These are phyloP conservation scores for Anthostomella pinea DNA, from an alignment of 2,329 filamentous ascomycete species.

Conservation along the genomic window DNA sequence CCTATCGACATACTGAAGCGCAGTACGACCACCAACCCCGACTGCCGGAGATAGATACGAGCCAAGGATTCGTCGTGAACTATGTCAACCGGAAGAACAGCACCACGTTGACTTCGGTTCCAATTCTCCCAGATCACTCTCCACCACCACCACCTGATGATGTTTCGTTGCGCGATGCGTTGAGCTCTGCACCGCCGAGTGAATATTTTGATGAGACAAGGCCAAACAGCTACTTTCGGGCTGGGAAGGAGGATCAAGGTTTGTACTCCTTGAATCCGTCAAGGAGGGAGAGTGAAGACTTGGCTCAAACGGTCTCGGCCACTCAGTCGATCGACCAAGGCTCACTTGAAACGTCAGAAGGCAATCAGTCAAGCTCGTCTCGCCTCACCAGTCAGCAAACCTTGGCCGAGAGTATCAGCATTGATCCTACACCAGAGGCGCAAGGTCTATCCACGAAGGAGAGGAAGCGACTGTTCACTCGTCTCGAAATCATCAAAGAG, in stretches of 20 bases:
- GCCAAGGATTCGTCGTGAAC: constrained; percentile 48
- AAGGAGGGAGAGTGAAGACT: constrained; percentile 45
- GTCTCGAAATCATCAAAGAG: constrained; percentile 84
- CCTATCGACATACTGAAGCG: constrained; percentile 26
- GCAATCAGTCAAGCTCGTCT: constrained; percentile 36
- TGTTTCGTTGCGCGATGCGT: constrained; percentile 23
- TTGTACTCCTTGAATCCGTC: constrained; percentile 42
- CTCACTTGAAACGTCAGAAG: constrained; percentile 43
- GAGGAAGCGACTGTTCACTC: constrained; percentile 71
- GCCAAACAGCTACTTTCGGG: constrained; percentile 40
- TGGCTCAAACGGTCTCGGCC: constrained; percentile 40
- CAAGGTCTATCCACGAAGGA: constrained; percentile 49
- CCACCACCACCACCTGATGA: constrained; percentile 47
- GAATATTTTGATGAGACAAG: constrained; percentile 42
- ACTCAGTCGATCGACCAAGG: constrained; percentile 46
- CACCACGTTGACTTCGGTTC: constrained; percentile 19
- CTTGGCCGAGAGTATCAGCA: constrained; percentile 34
- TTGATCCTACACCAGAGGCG: constrained; percentile 25
- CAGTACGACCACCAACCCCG: constrained; percentile 33
- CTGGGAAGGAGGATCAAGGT: constrained; percentile 41
- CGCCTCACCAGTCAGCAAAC: constrained; percentile 36
- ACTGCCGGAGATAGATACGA: constrained; percentile 51
- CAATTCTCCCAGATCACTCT: constrained; percentile 45
- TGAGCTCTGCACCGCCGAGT: constrained; percentile 34
- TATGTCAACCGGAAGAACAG: constrained; percentile 38